phyloP scores from a whole-genome alignment of 2,329 filamentous ascomycete genomes.

The Pyricularia pennisetigena region DNA sequence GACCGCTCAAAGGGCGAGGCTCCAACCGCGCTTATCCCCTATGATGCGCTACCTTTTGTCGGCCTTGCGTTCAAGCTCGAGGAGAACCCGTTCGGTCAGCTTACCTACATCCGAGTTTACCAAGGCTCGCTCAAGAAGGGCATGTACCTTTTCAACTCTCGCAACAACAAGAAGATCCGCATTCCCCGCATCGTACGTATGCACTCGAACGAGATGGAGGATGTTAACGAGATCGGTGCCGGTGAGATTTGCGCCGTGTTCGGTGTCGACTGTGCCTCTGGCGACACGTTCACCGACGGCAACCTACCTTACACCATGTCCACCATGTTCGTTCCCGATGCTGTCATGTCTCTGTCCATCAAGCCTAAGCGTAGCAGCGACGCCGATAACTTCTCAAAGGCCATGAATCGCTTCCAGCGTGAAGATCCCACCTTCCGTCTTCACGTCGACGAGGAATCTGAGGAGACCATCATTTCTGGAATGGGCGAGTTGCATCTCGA shows the following conservation, averaged over 20 bases:
- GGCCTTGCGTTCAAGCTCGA: slow-evolving; percentile 97
- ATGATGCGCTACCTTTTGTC: slow-evolving; percentile 88
- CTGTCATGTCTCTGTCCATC: slow-evolving; percentile 96
- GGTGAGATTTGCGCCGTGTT: slow-evolving; percentile 99
- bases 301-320: slow-evolving; percentile 89
- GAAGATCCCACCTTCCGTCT: slow-evolving; percentile 98
- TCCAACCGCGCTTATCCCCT: slow-evolving; percentile 78
- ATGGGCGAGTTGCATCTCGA: slow-evolving; percentile 98
- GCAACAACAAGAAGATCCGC: slow-evolving; percentile 91
- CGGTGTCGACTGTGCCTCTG: slow-evolving; percentile 93
- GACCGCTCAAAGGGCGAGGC: slow-evolving; percentile 73
- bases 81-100: slow-evolving; percentile 95
- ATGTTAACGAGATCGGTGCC: slow-evolving; percentile 82
- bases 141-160: slow-evolving; percentile 83
- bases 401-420: slow-evolving; percentile 96
- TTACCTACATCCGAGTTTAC: slow-evolving; percentile 98
- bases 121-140: slow-evolving; percentile 87
- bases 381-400: slow-evolving; percentile 90
- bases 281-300: slow-evolving; percentile 96
- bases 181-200: slow-evolving; percentile 96
- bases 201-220: slow-evolving; percentile 99
- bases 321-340: slow-evolving; percentile 96
- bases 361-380: slow-evolving; percentile 91
- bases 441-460: slow-evolving; percentile 80
- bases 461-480: slow-evolving; percentile 95